Percentiles rank a stretch among this genome's conserved stretches.
Conservation (phyloP, 2,329 filamentous ascomycete genomes). For the Diaporthe vexans region DNA sequence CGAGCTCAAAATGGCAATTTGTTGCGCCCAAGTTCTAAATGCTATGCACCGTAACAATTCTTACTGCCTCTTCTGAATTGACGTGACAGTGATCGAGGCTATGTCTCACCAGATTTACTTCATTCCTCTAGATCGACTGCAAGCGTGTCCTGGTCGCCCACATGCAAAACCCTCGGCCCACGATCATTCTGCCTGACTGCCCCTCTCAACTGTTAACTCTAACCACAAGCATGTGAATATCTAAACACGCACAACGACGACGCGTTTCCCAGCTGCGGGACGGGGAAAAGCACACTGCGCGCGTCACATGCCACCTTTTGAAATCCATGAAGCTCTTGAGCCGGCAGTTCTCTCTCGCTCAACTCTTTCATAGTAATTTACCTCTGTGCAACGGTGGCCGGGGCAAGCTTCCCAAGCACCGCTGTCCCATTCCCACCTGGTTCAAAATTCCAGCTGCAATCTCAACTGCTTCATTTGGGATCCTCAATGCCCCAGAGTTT, state of each 20-base stretch:
- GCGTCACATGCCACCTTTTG: neutral
- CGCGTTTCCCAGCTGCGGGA: neutral
- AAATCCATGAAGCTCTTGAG: neutral
- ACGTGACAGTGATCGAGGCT: neutral
- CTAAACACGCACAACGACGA: neutral
- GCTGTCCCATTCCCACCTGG: neutral
- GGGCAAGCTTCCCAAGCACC: neutral
- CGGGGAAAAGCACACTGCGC: neutral
- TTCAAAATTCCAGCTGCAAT: neutral
- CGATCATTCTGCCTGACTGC: too few relatives aligned
- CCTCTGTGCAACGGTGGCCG: neutral
- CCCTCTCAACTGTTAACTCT: neutral
- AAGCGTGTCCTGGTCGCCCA: neutral
- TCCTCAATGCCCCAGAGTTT: neutral
- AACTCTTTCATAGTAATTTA: neutral
- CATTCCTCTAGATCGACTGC: neutral
- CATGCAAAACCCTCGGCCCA: conserved; percentile 1
- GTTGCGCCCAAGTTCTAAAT: neutral
- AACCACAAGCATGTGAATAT: neutral
- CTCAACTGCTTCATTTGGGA: neutral
- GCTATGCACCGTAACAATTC: neutral
- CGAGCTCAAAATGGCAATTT: neutral
- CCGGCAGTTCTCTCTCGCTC: neutral
- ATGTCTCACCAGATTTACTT: neutral
- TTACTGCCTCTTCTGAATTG: neutral